phyloP scores from a whole-genome alignment of 352 stramenopile species.

The Plasmopara viticola region DNA sequence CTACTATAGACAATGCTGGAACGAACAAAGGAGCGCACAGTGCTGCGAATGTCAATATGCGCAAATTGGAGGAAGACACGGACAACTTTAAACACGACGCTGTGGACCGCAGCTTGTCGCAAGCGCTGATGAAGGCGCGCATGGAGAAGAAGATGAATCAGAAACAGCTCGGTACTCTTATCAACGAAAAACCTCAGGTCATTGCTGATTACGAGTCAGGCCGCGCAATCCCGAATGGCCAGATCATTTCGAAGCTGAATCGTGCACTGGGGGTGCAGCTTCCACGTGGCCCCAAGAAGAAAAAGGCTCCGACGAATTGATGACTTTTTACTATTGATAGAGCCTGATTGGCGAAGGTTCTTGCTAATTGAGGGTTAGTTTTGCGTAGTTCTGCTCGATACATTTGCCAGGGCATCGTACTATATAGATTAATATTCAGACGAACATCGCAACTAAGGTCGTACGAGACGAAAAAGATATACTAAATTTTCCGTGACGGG shows the following conservation, averaged over 20 bases:
- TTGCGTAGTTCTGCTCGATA: too few species aligned
- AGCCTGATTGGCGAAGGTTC: conserved; percentile 10
- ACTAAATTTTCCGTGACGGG: too few species aligned
- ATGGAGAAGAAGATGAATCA: conserved; percentile 98
- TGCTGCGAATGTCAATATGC: conserved; percentile 70
- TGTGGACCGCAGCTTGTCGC: conserved; percentile 80
- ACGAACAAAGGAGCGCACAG: conserved; percentile 86
- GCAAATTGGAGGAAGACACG: conserved; percentile 88
- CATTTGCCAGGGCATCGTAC: too few species aligned
- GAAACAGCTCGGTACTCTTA: conserved; percentile 93
- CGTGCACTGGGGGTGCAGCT: conserved; percentile 88
- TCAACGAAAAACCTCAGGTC: conserved; percentile 96
- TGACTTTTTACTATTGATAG: conserved; percentile 3
- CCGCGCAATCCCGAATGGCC: conserved; percentile 95
- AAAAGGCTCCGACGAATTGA: conserved; percentile 34
- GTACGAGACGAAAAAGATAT: too few species aligned
- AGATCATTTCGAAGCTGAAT: conserved; percentile 97
- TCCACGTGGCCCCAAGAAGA: conserved; percentile 72
- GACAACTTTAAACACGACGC: conserved; percentile 87
- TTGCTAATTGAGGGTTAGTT: not conserved
- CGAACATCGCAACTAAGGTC: too few species aligned
- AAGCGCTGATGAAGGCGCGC: conserved; percentile 94
- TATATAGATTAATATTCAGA: too few species aligned
- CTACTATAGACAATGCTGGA: conserved; percentile 41
- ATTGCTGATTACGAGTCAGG: conserved; percentile 97